Conservation (phyloP, 2,329 filamentous ascomycete species). For the Bipolaris gigantea region DNA sequence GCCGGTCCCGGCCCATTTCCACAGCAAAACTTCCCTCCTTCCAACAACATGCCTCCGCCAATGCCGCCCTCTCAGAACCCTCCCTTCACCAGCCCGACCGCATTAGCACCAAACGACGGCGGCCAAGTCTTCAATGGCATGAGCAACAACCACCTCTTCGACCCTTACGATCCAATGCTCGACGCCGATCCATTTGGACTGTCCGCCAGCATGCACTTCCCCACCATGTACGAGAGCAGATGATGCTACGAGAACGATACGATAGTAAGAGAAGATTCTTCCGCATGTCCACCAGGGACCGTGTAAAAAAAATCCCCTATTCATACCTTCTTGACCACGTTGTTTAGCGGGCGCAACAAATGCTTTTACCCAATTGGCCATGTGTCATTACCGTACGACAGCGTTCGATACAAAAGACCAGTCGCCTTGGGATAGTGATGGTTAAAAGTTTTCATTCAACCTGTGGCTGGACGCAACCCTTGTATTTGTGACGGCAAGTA, state of each 20-base stretch:
- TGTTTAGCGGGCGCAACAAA: constrained; percentile 39
- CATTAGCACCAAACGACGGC: constrained; percentile 39
- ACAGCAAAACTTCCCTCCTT: constrained; percentile 55
- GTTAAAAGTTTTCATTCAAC: constrained; percentile 33
- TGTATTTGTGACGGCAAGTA: constrained; percentile 13
- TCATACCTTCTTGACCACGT: constrained; percentile 23
- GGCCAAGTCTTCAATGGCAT: constrained; percentile 48
- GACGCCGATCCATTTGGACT: constrained; percentile 94
- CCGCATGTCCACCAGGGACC: constrained; percentile 4
- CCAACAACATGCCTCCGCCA: constrained; percentile 45
- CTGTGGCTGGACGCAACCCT: constrained; percentile 4
- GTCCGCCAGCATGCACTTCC: constrained; percentile 93
- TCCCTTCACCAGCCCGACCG: constrained; percentile 38
- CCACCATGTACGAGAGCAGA: constrained; percentile 65
- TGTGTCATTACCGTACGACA: constrained; percentile 25
- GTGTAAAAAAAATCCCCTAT: constrained; percentile 1
- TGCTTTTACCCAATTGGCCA: constrained; percentile 11
- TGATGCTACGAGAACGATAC: constrained; percentile 27
- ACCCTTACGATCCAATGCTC: constrained; percentile 80
- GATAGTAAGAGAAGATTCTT: constrained; percentile 13
- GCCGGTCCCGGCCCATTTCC: constrained; percentile 69
- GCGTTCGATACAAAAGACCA: constrained; percentile 23
- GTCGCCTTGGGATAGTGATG: constrained; percentile 14
- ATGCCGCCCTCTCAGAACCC: constrained; percentile 44
- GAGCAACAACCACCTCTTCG: constrained; percentile 59